Evolutionary conservation across 805 yeast species (phyloP).

Genomic region (Soucietia sequanensis): DNA sequence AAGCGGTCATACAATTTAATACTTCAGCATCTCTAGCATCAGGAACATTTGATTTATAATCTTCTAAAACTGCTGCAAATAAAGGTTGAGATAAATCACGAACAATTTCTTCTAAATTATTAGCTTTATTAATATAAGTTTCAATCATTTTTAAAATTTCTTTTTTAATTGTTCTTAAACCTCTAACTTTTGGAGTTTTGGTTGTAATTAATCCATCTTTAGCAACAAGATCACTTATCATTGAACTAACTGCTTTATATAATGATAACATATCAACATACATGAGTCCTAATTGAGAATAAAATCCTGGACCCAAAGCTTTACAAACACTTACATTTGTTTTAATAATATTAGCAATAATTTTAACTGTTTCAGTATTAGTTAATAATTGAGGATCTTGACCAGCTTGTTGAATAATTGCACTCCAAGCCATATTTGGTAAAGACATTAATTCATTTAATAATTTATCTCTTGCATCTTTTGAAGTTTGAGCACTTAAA

Average conservation of each 20-base stretch:
- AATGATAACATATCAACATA: conserved; percentile 87
- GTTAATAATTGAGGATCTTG: conserved; percentile 78
- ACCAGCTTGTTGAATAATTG: conserved; percentile 81
- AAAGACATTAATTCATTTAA: conserved; percentile 78
- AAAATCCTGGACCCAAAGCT: conserved; percentile 90
- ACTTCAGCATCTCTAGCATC: conserved; percentile 99
- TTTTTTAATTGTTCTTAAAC: conserved; percentile 92
- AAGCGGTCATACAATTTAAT: conserved; percentile 87
- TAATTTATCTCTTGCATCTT: conserved; percentile 66
- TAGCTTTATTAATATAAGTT: conserved; percentile 84
- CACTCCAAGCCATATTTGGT: conserved; percentile 94
- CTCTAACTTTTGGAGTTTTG: conserved; percentile 91
- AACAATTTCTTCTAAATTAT: conserved; percentile 79
- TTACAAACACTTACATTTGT: conserved; percentile 94
- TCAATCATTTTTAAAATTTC: conserved; percentile 89
- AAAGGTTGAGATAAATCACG: conserved; percentile 79
- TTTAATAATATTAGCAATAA: conserved; percentile 89
- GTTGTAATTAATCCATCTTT: conserved; percentile 85
- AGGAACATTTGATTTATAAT: conserved; percentile 84
- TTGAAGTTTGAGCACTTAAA: conserved; percentile 78
- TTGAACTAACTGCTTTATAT: conserved; percentile 82
- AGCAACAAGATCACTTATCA: conserved; percentile 80
- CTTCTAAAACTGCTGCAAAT: conserved; percentile 81
- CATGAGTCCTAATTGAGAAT: conserved; percentile 81
- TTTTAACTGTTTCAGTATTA: conserved; percentile 82